Conservation (phyloP, 2,329 filamentous ascomycete species). For the Exophiala calicioides region DNA sequence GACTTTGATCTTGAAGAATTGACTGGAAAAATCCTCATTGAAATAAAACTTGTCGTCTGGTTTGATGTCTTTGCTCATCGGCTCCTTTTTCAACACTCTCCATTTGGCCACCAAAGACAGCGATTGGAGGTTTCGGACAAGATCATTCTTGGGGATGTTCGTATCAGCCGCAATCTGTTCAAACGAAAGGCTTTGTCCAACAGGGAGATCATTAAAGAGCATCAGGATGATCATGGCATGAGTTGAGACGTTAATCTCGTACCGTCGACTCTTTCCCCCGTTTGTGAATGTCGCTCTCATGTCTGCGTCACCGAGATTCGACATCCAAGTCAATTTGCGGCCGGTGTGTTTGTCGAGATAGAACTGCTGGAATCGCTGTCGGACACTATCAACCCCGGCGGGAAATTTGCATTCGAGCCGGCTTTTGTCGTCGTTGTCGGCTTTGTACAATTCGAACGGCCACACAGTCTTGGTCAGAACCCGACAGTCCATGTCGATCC, state of each 20-base stretch:
- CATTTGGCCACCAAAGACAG: conserved; percentile 82
- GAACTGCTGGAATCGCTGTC: conserved; percentile 83
- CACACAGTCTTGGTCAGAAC: conserved; percentile 93
- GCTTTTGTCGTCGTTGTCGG: conserved; percentile 51
- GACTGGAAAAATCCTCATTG: conserved; percentile 79
- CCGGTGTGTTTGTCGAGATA: conserved; percentile 87
- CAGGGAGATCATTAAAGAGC: conserved; percentile 77
- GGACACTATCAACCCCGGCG: conserved; percentile 69
- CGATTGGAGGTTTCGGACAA: conserved; percentile 76
- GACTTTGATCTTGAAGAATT: conserved; percentile 84
- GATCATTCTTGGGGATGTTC: conserved; percentile 72
- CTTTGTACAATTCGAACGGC: conserved; percentile 80
- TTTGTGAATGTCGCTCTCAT: conserved; percentile 77
- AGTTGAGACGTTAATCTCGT: conserved; percentile 90
- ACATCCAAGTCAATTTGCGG: conserved; percentile 81
- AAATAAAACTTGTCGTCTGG: conserved; percentile 76
- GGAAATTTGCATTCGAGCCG: conserved; percentile 69
- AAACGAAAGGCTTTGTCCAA: conserved; percentile 54
- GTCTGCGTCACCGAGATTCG: conserved; percentile 78
- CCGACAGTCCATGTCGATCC: conserved; percentile 77
- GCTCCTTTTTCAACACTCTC: conserved; percentile 76
- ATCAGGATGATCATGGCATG: conserved; percentile 88
- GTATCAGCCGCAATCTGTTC: conserved; percentile 83
- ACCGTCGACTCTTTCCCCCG: conserved; percentile 71
- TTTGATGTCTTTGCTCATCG: conserved; percentile 75